These are phyloP conservation scores for Borealophlyctis nickersoniae DNA, from an alignment of 192 early-diverging fungal genomes.

Conservation along the genomic window DNA sequence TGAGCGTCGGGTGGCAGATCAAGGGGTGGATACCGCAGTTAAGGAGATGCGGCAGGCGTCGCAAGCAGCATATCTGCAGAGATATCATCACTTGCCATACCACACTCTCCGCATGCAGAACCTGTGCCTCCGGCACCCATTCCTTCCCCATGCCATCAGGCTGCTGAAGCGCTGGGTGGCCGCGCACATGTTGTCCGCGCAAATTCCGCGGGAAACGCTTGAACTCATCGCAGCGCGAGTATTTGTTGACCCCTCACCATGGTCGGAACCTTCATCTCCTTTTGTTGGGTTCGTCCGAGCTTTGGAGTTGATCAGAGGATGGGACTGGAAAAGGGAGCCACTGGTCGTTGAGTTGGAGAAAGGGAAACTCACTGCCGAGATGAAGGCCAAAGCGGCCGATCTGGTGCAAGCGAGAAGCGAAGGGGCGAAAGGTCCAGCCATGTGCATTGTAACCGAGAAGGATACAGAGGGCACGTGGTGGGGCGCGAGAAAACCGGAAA, in stretches of 20 bases:
- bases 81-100: constrained; percentile 45
- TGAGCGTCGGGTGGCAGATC: constrained; percentile 43
- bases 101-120: constrained; percentile 70
- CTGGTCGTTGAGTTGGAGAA: constrained; percentile 74
- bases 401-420: constrained; percentile 5
- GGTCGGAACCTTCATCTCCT: constrained; percentile 57
- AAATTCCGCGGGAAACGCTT: constrained; percentile 69
- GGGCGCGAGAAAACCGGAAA: constrained; percentile 51
- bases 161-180: constrained; percentile 88
- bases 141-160: constrained; percentile 75
- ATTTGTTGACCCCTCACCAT: constrained; percentile 61
- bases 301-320: constrained; percentile 66
- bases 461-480: constrained; percentile 62
- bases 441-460: constrained; percentile 66
- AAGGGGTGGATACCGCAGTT: background rate
- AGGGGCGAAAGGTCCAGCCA: constrained; percentile 40
- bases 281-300: constrained; percentile 75
- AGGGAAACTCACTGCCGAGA: constrained; percentile 50
- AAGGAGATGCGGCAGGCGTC: constrained; percentile 2
- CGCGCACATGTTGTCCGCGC: constrained; percentile 63
- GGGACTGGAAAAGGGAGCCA: constrained; percentile 74
- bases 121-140: constrained; percentile 71
- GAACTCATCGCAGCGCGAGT: constrained; percentile 73
- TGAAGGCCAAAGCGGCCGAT: constrained; percentile 15
- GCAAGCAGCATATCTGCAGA: constrained; percentile 8